phyloP scores from a whole-genome alignment of 2,329 filamentous ascomycete species.

The Fusarium siculi region DNA sequence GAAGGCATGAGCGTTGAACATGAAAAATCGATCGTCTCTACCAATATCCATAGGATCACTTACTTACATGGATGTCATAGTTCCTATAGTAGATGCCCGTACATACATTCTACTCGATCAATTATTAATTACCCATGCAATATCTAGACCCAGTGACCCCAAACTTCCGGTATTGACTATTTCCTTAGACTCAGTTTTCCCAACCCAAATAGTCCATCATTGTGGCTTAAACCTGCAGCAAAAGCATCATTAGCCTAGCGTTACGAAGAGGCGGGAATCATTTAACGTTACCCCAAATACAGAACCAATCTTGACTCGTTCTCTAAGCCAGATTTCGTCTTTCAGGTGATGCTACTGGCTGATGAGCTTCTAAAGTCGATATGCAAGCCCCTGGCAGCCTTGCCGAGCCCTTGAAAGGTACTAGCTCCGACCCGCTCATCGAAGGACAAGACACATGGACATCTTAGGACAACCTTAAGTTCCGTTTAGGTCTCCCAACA shows the following conservation, averaged over 20 bases:
- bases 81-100: neutral
- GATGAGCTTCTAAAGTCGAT: conserved; percentile 20
- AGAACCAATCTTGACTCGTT: conserved; percentile 19
- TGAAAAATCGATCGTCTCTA: neutral
- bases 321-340: conserved; percentile 12
- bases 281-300: conserved; percentile 5
- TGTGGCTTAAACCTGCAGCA: conserved; percentile 24
- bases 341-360: conserved; percentile 22
- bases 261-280: conserved; percentile 3
- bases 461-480: conserved; percentile 28
- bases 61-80: neutral
- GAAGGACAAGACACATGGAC: conserved; percentile 43
- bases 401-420: conserved; percentile 38
- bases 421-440: conserved; percentile 41
- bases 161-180: neutral
- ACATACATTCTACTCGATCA: neutral
- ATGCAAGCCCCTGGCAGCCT: conserved; percentile 46
- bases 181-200: neutral
- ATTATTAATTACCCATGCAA: neutral
- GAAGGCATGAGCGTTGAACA: neutral
- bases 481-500: conserved; percentile 16
- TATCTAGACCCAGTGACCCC: neutral
- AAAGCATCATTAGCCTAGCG: conserved; percentile 22
- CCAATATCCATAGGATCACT: neutral
- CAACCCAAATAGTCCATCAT: neutral